A percentile compares a stretch with the other conserved stretches of the same genome.
Evolutionary conservation across 148 eudicot genomes (phyloP).

Genomic region (Diospyros lotus): DNA sequence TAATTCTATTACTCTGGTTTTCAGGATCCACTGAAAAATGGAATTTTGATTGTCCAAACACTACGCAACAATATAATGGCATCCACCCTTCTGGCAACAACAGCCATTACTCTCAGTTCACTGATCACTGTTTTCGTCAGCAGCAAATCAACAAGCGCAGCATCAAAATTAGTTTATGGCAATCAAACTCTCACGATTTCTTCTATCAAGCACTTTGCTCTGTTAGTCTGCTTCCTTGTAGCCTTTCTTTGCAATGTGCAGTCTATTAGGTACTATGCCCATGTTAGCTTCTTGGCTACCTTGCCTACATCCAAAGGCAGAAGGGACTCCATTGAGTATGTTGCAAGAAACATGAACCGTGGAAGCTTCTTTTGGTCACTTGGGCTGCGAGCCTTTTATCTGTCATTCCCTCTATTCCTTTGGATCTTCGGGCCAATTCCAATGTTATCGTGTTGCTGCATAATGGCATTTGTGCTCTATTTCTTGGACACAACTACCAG

Average conservation of each 20-base stretch:
- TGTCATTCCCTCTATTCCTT: conserved; percentile 75
- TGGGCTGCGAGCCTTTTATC: conserved; percentile 74
- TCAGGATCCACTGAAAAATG: conserved; percentile 74
- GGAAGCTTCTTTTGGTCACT: conserved; percentile 83
- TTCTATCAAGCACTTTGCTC: conserved; percentile 61
- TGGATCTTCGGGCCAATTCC: conserved; percentile 90
- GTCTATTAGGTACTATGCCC: conserved; percentile 74
- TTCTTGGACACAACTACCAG: conserved; percentile 69
- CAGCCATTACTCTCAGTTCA: conserved; percentile 81
- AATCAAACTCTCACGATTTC: conserved; percentile 37
- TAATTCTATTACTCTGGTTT: not conserved
- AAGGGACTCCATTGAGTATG: conserved; percentile 57
- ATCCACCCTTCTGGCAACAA: conserved; percentile 71
- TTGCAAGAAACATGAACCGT: conserved; percentile 51
- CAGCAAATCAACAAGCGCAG: conserved; percentile 39
- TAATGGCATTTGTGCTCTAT: conserved; percentile 56
- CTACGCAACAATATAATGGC: conserved; percentile 82
- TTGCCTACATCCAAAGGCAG: conserved; percentile 42
- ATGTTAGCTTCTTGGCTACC: conserved; percentile 70
- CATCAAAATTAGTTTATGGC: conserved; percentile 45
- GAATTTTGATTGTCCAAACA: conserved; percentile 56
- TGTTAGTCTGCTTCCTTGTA: conserved; percentile 69
- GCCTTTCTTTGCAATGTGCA: conserved; percentile 76
- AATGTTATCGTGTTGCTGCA: conserved; percentile 54
- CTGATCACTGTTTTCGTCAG: conserved; percentile 64